These are phyloP conservation scores for Lasiosphaeria miniovina DNA, from an alignment of 495 filamentous ascomycete species.

Conservation along the genomic window DNA sequence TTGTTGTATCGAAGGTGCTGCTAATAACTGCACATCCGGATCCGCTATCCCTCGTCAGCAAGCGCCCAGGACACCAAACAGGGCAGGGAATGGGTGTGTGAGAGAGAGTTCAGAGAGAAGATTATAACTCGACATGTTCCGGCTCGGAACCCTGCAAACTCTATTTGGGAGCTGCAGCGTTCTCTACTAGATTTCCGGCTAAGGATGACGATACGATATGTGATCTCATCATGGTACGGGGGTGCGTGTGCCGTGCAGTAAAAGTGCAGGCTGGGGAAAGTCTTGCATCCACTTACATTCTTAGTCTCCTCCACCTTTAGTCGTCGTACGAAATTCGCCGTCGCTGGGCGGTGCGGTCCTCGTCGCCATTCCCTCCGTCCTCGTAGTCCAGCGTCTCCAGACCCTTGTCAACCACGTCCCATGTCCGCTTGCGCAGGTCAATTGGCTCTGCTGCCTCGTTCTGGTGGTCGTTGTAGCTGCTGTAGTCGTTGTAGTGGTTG, in stretches of 20 bases:
- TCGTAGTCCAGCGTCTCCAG: conserved; percentile 53
- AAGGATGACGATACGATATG: conserved; percentile 65
- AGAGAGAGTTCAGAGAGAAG: conserved; percentile 57
- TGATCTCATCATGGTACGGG: conserved; percentile 53
- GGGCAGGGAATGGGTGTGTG: background rate
- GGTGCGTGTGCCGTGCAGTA: background rate
- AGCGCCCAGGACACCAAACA: too few species aligned
- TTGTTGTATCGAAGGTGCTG: too few species aligned
- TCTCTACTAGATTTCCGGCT: conserved; percentile 48
- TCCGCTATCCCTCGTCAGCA: conserved; percentile 3
- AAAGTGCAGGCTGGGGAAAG: background rate
- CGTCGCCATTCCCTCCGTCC: conserved; percentile 30
- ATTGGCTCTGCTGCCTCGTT: conserved; percentile 26
- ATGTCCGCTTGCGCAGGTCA: conserved; percentile 57
- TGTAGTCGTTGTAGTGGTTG: too few species aligned
- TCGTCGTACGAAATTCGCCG: conserved; percentile 51
- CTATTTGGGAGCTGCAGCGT: conserved; percentile 22
- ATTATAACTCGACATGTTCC: conserved; percentile 56
- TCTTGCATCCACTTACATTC: background rate
- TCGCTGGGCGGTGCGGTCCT: conserved; percentile 34
- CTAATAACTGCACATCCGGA: too few species aligned
- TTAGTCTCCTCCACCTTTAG: conserved; percentile 18
- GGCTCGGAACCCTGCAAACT: conserved; percentile 25
- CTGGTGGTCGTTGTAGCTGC: too few species aligned
- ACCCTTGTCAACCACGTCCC: conserved; percentile 54